A percentile compares a stretch with the other conserved stretches of the same genome.
phyloP scores from a whole-genome alignment of 768 basidiomycete genomes.

The Tremella fuciformis region DNA sequence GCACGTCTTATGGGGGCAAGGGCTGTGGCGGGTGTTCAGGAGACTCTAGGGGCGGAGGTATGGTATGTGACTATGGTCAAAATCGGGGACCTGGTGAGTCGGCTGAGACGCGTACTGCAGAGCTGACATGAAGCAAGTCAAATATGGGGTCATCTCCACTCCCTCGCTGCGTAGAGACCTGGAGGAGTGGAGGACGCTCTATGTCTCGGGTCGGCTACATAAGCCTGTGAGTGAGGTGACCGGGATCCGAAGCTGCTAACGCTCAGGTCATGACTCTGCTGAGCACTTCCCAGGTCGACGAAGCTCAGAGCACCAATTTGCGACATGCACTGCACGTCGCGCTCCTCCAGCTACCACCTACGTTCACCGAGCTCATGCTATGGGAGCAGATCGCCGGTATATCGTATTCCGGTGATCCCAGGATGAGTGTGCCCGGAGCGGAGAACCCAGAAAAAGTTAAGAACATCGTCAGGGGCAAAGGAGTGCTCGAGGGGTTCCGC shows the following conservation, averaged over 20 bases:
- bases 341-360: constrained; percentile 72
- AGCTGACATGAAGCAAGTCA: constrained; percentile 66
- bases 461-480: constrained; percentile 83
- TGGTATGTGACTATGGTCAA: constrained; percentile 95
- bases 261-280: constrained; percentile 13
- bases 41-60: constrained; percentile 64
- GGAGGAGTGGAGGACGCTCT: constrained; percentile 86
- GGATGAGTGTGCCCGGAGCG: constrained; percentile 81
- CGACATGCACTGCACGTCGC: constrained; percentile 85
- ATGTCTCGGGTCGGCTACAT: constrained; percentile 93
- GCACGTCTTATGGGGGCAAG: constrained; percentile 78
- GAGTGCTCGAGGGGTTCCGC: constrained; percentile 66
- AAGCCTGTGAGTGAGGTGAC: constrained; percentile 66
- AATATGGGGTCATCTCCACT: constrained; percentile 92
- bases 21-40: constrained; percentile 76
- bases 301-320: constrained; percentile 91
- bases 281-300: constrained; percentile 56
- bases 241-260: not conserved
- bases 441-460: constrained; percentile 93
- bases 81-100: constrained; percentile 74
- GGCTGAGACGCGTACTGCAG: not conserved
- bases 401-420: constrained; percentile 71
- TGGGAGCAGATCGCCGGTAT: constrained; percentile 83
- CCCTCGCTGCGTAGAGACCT: constrained; percentile 85
- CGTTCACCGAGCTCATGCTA: constrained; percentile 77